These are phyloP conservation scores for Periconia macrospinosa DNA, from an alignment of 2,329 filamentous ascomycete genomes.

Conservation along the genomic window DNA sequence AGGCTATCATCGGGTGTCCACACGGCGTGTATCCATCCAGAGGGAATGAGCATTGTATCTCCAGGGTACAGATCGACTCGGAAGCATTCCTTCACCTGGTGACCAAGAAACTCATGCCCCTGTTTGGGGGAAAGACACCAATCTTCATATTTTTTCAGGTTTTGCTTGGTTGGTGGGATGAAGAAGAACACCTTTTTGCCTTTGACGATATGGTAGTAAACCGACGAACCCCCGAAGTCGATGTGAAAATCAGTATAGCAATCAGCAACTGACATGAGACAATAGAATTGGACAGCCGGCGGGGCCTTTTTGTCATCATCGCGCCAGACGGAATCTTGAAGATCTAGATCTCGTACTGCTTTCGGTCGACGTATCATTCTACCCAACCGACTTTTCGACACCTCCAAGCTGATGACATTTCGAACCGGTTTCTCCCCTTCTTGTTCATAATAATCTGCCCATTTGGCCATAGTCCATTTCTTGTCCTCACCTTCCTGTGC, in stretches of 20 bases:
- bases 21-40: slow-evolving; percentile 72
- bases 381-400: slow-evolving; percentile 65
- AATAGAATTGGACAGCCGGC: slow-evolving; percentile 69
- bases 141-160: slow-evolving; percentile 71
- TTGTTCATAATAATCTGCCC: slow-evolving; percentile 70
- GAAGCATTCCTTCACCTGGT: slow-evolving; percentile 67
- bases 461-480: slow-evolving; percentile 66
- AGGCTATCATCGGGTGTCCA: slow-evolving; percentile 71
- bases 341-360: slow-evolving; percentile 65
- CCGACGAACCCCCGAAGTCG: slow-evolving; percentile 71
- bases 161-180: slow-evolving; percentile 68
- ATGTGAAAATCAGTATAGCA: slow-evolving; percentile 74
- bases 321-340: slow-evolving; percentile 60
- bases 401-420: slow-evolving; percentile 71
- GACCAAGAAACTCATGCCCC: slow-evolving; percentile 66
- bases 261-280: slow-evolving; percentile 70
- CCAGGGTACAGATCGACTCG: slow-evolving; percentile 67
- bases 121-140: slow-evolving; percentile 70
- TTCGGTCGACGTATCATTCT: slow-evolving; percentile 64
- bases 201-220: slow-evolving; percentile 70
- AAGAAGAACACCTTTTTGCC: slow-evolving; percentile 73
- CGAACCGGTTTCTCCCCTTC: slow-evolving; percentile 63
- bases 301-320: slow-evolving; percentile 59
- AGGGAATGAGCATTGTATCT: slow-evolving; percentile 71
- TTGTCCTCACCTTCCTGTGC: slow-evolving; percentile 67